These are phyloP conservation scores for Apostasia ramifera DNA, from an alignment of 106 monocot genomes.

Conservation along the genomic window DNA sequence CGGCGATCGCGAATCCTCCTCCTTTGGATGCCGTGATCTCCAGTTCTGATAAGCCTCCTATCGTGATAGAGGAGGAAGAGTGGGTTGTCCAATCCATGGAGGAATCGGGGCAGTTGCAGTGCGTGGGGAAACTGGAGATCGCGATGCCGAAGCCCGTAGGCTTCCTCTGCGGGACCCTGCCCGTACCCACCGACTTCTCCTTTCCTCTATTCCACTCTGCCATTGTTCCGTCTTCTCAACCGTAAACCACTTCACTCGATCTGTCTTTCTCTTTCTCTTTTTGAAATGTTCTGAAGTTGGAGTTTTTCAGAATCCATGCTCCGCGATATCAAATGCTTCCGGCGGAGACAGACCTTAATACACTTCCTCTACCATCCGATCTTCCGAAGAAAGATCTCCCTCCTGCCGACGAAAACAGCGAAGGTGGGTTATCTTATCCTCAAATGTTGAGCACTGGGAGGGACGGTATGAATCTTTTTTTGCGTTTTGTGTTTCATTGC, in stretches of 20 bases:
- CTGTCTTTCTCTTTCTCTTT: background rate
- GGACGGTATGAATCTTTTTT: no score
- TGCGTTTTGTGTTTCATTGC: no score
- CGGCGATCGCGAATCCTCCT: no score
- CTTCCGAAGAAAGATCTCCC: slow-evolving; percentile 57
- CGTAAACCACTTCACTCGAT: slow-evolving; percentile 24
- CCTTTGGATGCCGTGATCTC: no score
- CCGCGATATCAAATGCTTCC: slow-evolving; percentile 98
- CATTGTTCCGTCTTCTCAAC: slow-evolving; percentile 41
- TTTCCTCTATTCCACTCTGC: slow-evolving; percentile 46
- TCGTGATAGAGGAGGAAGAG: background rate
- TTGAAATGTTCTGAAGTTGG: background rate
- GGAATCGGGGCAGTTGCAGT: slow-evolving; percentile 53
- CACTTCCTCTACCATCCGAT: slow-evolving; percentile 53
- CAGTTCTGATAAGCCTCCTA: no score
- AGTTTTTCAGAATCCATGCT: slow-evolving; percentile 47
- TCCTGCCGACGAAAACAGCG: slow-evolving; percentile 17
- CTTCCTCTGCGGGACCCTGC: slow-evolving; percentile 91
- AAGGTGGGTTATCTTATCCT: slow-evolving; percentile 23
- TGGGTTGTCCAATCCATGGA: no score
- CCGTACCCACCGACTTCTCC: slow-evolving; percentile 60
- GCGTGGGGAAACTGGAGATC: slow-evolving; percentile 91
- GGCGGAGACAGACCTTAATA: slow-evolving; percentile 92
- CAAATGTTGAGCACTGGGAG: no score
- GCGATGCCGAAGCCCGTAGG: slow-evolving; percentile 52